Conservation (phyloP, 352 stramenopile genomes). For the Pythium graminicola region DNA sequence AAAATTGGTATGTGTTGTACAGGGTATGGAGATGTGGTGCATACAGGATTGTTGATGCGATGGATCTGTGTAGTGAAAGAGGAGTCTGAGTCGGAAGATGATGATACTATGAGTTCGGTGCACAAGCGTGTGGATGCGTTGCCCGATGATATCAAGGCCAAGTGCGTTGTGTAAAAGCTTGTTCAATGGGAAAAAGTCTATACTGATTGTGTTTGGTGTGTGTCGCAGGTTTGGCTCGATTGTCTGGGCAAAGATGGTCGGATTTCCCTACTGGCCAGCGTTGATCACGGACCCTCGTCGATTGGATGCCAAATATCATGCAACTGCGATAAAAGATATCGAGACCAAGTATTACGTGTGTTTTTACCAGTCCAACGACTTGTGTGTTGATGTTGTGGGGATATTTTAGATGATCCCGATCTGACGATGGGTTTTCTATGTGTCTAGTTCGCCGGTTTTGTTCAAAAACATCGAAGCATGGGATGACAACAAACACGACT, state of each 20-base stretch:
- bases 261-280: slow-evolving; percentile 77
- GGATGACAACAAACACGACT: slow-evolving; percentile 67
- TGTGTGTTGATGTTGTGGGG: slow-evolving; percentile 29
- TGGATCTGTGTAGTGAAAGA: slow-evolving; percentile 30
- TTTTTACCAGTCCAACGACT: slow-evolving; percentile 77
- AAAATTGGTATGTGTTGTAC: slow-evolving; percentile 24
- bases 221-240: slow-evolving; percentile 56
- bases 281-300: slow-evolving; percentile 61
- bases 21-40: too few relatives aligned
- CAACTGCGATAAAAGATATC: slow-evolving; percentile 41
- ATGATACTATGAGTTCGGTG: slow-evolving; percentile 22
- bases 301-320: slow-evolving; percentile 40
- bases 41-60: too few relatives aligned
- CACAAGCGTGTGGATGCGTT: slow-evolving; percentile 45
- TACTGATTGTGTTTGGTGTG: not conserved
- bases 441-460: slow-evolving; percentile 36
- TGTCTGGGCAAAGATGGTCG: slow-evolving; percentile 76
- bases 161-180: slow-evolving; percentile 29
- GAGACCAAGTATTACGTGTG: slow-evolving; percentile 69
- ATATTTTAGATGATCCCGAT: too few relatives aligned
- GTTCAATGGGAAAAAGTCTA: not conserved
- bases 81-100: slow-evolving; percentile 36
- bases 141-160: slow-evolving; percentile 46
- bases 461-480: slow-evolving; percentile 67
- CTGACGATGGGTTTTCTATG: not conserved